phyloP scores from a whole-genome alignment of 495 filamentous ascomycete genomes.

The Podospora appendiculata region DNA sequence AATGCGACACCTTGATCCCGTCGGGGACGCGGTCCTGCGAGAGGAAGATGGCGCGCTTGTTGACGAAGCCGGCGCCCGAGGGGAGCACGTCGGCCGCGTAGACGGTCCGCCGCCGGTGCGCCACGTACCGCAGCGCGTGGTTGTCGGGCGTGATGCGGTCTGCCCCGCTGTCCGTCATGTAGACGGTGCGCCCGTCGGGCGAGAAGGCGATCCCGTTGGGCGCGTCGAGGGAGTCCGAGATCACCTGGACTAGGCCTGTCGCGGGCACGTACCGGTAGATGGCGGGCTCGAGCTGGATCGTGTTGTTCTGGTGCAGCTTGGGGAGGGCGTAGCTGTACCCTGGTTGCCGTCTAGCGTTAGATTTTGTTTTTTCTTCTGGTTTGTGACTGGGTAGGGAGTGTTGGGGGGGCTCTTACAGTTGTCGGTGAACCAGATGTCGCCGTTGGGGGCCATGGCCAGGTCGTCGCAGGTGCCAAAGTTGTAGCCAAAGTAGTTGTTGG shows the following conservation, averaged over 20 bases:
- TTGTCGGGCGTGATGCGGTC: neutral
- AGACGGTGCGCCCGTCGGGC: neutral
- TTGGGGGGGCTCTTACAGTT: neutral
- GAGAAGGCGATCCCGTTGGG: neutral
- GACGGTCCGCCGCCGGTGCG: neutral
- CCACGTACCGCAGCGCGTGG: neutral
- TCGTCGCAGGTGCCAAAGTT: neutral
- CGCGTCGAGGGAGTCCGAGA: neutral
- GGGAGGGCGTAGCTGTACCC: neutral
- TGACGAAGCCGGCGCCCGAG: neutral
- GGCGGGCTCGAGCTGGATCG: neutral
- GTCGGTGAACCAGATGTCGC: neutral
- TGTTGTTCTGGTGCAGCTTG: neutral
- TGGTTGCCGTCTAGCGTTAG: no score
- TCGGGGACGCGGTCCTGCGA: neutral
- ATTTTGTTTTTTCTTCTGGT: no score
- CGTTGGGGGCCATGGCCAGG: neutral
- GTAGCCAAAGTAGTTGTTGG: neutral
- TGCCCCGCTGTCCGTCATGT: neutral
- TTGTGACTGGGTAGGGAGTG: neutral
- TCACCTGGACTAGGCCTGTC: neutral
- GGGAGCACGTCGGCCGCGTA: neutral
- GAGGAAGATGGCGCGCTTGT: neutral
- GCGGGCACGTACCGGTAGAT: neutral
- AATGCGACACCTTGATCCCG: neutral